Conservation (phyloP, 1,284 basidiomycete species). For the Pyrrhoderma noxium region DNA sequence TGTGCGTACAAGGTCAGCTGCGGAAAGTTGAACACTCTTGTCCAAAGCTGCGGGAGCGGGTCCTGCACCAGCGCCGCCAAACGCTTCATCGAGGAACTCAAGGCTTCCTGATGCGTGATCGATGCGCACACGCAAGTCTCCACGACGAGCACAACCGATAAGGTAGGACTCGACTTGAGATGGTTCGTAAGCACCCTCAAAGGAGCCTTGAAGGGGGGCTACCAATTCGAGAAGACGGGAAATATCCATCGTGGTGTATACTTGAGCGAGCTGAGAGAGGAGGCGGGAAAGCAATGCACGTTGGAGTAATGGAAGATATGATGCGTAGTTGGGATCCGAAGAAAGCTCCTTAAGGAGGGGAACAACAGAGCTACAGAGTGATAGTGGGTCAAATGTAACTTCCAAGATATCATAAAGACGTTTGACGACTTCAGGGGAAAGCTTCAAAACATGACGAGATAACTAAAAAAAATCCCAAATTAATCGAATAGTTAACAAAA, state of each 20-base stretch:
- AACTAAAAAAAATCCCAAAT: conserved; percentile 37
- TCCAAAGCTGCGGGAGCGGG: conserved; percentile 26
- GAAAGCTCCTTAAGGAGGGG: conserved; percentile 73
- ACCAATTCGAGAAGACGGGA: conserved; percentile 71
- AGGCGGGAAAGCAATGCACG: conserved; percentile 90
- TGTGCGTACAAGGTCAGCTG: conserved; percentile 64
- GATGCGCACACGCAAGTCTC: conserved; percentile 83
- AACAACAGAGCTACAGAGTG: conserved; percentile 76
- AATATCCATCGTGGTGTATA: conserved; percentile 88
- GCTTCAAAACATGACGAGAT: conserved; percentile 79
- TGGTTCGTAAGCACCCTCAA: conserved; percentile 50
- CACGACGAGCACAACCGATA: conserved; percentile 85
- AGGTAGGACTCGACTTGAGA: conserved; percentile 87
- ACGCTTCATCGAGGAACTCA: conserved; percentile 78
- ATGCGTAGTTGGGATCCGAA: conserved; percentile 39
- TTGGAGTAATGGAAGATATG: conserved; percentile 87
- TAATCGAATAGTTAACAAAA: conserved; percentile 3
- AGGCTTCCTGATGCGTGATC: conserved; percentile 88
- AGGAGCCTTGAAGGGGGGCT: conserved; percentile 58
- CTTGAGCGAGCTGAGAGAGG: conserved; percentile 90
- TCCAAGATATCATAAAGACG: conserved; percentile 88
- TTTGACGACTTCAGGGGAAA: conserved; percentile 71
- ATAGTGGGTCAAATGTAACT: conserved; percentile 92
- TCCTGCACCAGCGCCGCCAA: conserved; percentile 26
- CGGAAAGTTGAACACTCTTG: conserved; percentile 57